A percentile compares a stretch with the other conserved stretches of the same genome.
Conservation (phyloP, 345 rosid species). For the Viola odorata region DNA sequence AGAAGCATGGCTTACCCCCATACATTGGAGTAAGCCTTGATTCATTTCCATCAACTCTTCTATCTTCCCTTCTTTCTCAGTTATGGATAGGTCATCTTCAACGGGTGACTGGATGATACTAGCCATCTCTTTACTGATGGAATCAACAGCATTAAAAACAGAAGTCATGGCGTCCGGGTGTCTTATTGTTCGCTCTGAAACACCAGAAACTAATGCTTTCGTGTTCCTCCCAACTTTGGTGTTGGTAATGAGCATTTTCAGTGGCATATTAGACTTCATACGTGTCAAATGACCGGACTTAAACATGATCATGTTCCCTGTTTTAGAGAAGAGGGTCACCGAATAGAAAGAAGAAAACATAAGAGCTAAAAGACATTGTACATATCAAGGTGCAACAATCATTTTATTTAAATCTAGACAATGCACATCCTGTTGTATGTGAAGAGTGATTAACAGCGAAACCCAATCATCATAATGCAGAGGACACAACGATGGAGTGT, state of each 20-base stretch:
- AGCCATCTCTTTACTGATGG: slow-evolving; percentile 65
- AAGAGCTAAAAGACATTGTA: not conserved
- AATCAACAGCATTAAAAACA: slow-evolving; percentile 75
- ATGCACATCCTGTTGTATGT: not conserved
- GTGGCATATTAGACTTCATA: slow-evolving; percentile 50
- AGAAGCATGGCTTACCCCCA: slow-evolving; percentile 90
- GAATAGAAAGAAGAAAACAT: not conserved
- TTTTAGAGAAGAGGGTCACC: not conserved
- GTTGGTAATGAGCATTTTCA: slow-evolving; percentile 86
- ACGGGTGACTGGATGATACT: slow-evolving; percentile 47
- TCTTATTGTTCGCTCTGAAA: slow-evolving; percentile 63
- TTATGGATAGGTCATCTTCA: slow-evolving; percentile 38
- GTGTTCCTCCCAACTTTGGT: slow-evolving; percentile 88
- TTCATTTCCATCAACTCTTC: slow-evolving; percentile 89
- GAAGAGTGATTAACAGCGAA: not conserved
- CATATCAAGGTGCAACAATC: not conserved
- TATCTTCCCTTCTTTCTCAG: slow-evolving; percentile 61
- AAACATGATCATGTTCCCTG: slow-evolving; percentile 93
- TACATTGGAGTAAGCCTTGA: slow-evolving; percentile 81
- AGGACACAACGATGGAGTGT: not conserved
- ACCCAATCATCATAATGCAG: not conserved
- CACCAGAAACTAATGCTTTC: slow-evolving; percentile 83
- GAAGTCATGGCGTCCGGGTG: slow-evolving; percentile 68
- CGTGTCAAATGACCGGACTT: slow-evolving; percentile 60
- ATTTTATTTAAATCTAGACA: not conserved